These are phyloP conservation scores for Penicillium maclennaniae DNA, from an alignment of 495 filamentous ascomycete genomes.

Conservation along the genomic window DNA sequence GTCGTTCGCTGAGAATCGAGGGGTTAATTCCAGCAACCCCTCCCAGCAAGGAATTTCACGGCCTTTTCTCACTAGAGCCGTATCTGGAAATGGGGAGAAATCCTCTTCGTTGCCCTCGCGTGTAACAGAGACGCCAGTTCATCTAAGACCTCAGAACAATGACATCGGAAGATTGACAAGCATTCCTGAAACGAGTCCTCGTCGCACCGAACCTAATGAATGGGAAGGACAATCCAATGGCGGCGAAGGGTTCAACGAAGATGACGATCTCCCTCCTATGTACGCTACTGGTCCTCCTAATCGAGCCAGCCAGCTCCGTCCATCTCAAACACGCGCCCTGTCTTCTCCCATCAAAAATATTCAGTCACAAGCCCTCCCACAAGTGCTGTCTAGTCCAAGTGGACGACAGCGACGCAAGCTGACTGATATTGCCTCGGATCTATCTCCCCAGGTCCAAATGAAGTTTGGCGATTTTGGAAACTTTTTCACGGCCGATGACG, in stretches of 20 bases:
- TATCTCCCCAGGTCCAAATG: constrained; percentile 36
- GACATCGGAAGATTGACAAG: constrained; percentile 33
- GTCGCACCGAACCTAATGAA: constrained; percentile 19
- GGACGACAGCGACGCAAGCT: constrained; percentile 40
- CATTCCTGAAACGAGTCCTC: constrained; percentile 44
- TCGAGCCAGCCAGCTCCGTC: constrained; percentile 23
- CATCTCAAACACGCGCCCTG: constrained; percentile 17
- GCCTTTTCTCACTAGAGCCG: neutral
- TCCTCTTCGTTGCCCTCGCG: constrained; percentile 42
- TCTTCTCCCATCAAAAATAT: constrained; percentile 33
- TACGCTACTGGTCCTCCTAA: constrained; percentile 17
- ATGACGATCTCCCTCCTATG: constrained; percentile 42
- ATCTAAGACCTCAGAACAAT: constrained; percentile 19
- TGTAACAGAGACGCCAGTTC: constrained; percentile 40
- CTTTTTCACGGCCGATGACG: constrained; percentile 42
- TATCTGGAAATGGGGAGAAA: constrained; percentile 20
- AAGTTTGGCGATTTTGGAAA: constrained; percentile 35
- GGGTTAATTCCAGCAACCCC: constrained; percentile 17
- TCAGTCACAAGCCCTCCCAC: constrained; percentile 22
- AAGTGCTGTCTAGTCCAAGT: constrained; percentile 40
- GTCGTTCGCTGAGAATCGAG: constrained; percentile 6
- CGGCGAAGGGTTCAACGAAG: constrained; percentile 33
- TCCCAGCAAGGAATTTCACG: neutral
- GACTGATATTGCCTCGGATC: constrained; percentile 45
- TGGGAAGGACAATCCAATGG: constrained; percentile 28